phyloP scores from a whole-genome alignment of 2,329 filamentous ascomycete genomes.

The Talaromyces rugulosus region DNA sequence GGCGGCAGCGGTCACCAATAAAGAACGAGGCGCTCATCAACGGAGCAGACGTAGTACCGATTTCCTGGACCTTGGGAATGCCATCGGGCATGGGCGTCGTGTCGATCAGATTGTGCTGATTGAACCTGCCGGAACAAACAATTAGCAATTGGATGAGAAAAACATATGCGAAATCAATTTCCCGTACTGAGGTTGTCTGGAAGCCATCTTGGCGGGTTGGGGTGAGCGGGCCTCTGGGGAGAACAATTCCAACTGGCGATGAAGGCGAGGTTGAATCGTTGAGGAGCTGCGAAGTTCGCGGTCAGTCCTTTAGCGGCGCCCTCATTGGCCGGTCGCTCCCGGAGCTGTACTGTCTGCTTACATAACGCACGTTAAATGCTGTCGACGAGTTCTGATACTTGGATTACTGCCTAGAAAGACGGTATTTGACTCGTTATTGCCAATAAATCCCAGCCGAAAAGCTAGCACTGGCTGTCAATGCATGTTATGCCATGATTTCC shows the following conservation, averaged over 20 bases:
- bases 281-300: slow-evolving; percentile 25
- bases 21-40: slow-evolving; percentile 91
- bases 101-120: slow-evolving; percentile 88
- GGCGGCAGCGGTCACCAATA: slow-evolving; percentile 89
- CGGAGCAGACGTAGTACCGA: slow-evolving; percentile 88
- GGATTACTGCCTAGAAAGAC: background rate
- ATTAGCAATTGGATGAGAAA: slow-evolving; percentile 12
- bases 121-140: slow-evolving; percentile 64
- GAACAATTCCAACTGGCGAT: slow-evolving; percentile 9
- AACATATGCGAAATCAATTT: slow-evolving; percentile 20
- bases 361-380: slow-evolving; percentile 1
- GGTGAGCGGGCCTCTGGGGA: slow-evolving; percentile 9
- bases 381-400: background rate
- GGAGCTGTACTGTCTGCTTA: slow-evolving; percentile 13
- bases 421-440: background rate
- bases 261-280: slow-evolving; percentile 7
- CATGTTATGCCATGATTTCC: background rate
- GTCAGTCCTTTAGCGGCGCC: slow-evolving; percentile 28
- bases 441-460: background rate
- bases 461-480: background rate
- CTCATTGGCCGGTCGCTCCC: slow-evolving; percentile 29
- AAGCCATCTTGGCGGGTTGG: slow-evolving; percentile 24
- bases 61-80: slow-evolving; percentile 89
- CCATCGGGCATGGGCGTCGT: slow-evolving; percentile 88
- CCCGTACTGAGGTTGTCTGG: slow-evolving; percentile 30